Evolutionary conservation across 2,329 filamentous ascomycete genomes (phyloP).

Genomic region (Fusarium siculi): DNA sequence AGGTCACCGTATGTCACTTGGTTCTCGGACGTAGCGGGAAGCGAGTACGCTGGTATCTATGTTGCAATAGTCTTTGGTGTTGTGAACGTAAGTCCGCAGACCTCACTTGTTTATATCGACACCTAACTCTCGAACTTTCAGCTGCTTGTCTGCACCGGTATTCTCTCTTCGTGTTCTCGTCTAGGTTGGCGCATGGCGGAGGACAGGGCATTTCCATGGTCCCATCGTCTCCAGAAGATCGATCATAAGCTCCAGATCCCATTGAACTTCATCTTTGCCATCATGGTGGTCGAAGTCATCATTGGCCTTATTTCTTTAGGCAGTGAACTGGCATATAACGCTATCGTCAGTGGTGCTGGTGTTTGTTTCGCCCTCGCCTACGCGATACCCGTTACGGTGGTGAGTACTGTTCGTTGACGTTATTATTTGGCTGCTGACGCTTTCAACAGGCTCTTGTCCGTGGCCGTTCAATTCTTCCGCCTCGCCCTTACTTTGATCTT

Average conservation of each 20-base stretch:
- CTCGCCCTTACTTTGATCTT: constrained; percentile 13
- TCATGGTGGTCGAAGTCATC: background rate
- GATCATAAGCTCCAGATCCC: background rate
- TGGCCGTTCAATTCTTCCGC: constrained; percentile 2
- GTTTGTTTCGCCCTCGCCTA: constrained; percentile 9
- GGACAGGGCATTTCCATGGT: constrained; percentile 21
- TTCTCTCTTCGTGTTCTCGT: constrained; percentile 12
- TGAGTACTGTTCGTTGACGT: background rate
- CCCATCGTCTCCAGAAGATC: background rate
- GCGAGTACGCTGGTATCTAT: background rate
- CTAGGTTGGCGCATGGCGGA: constrained; percentile 22
- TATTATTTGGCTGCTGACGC: background rate
- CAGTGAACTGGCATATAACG: constrained; percentile 13
- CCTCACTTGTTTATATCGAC: too few species aligned
- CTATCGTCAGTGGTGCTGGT: constrained; percentile 11
- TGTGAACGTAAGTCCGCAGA: constrained; percentile 2
- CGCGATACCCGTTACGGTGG: constrained; percentile 2
- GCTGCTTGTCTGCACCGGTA: constrained; percentile 9
- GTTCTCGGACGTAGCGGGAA: constrained; percentile 10
- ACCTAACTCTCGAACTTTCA: background rate
- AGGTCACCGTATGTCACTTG: constrained; percentile 16
- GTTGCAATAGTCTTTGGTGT: constrained; percentile 1
- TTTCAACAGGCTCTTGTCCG: background rate
- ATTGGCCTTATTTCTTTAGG: constrained; percentile 17
- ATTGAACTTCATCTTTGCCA: constrained; percentile 8